phyloP scores from a whole-genome alignment of 1,284 basidiomycete species.

The Meripilus lineatus region DNA sequence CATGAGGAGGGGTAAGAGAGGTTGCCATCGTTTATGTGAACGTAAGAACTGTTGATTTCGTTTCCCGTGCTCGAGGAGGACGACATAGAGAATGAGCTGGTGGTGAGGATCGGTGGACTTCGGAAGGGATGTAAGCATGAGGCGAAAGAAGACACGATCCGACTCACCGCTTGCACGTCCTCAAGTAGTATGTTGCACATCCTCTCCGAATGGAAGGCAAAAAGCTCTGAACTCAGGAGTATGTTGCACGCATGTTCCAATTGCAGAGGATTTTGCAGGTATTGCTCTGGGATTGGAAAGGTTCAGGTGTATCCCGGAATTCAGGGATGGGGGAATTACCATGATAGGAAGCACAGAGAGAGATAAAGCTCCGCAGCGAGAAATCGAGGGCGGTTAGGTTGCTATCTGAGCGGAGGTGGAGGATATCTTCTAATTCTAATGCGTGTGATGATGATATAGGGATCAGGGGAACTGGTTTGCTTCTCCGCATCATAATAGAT shows the following conservation, averaged over 20 bases:
- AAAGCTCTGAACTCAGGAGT: conserved; percentile 79
- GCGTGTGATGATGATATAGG: too few species aligned
- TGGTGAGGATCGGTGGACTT: conserved; percentile 87
- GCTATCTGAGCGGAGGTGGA: conserved; percentile 59
- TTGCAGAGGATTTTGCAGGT: conserved; percentile 75
- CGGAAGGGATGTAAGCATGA: conserved; percentile 1
- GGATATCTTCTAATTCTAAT: conserved; percentile 83
- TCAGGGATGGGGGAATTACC: conserved; percentile 42
- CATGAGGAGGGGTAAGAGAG: conserved; percentile 78
- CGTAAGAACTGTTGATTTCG: conserved; percentile 68
- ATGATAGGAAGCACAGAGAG: conserved; percentile 80
- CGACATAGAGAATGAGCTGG: conserved; percentile 76
- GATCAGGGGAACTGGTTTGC: too few species aligned
- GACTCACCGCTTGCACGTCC: conserved; percentile 62
- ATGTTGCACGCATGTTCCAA: conserved; percentile 75
- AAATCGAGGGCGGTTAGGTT: conserved; percentile 75
- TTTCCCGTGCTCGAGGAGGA: conserved; percentile 75
- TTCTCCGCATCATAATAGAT: conserved; percentile 8
- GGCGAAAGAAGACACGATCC: background rate
- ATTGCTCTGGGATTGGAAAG: conserved; percentile 54
- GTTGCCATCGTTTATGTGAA: conserved; percentile 76
- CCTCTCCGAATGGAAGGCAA: conserved; percentile 82
- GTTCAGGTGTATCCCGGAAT: background rate
- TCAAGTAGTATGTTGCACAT: conserved; percentile 78
- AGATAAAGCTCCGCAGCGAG: conserved; percentile 70